Conservation (phyloP, 2,329 filamentous ascomycete species). For the Microcyclospora pomicola region DNA sequence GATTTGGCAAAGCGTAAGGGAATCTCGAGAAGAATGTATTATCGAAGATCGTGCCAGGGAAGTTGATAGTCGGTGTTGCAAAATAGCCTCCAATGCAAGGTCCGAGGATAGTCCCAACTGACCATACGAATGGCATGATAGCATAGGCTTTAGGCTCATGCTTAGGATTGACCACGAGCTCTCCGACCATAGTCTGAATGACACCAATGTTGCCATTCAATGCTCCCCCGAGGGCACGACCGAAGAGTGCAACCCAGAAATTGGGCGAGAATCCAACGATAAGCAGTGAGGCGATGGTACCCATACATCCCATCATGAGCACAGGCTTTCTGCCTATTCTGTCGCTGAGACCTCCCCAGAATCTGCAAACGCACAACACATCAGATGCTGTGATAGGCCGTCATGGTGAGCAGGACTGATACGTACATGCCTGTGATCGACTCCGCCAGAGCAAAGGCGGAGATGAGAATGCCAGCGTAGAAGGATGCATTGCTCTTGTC, state of each 20-base stretch:
- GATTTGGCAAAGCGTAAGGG: slow-evolving; percentile 79
- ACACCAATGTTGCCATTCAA: slow-evolving; percentile 79
- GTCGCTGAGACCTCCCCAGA: slow-evolving; percentile 76
- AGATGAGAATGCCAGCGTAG: slow-evolving; percentile 79
- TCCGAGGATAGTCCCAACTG: slow-evolving; percentile 75
- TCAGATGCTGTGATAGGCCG: background rate
- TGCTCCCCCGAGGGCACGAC: slow-evolving; percentile 63
- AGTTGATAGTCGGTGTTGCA: slow-evolving; percentile 61
- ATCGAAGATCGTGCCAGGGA: slow-evolving; percentile 54
- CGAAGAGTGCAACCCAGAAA: slow-evolving; percentile 69
- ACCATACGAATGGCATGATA: slow-evolving; percentile 92
- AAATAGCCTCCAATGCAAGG: slow-evolving; percentile 80
- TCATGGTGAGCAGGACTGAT: background rate
- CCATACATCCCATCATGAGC: slow-evolving; percentile 64
- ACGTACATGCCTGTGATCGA: slow-evolving; percentile 59
- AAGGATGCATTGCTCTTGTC: slow-evolving; percentile 64
- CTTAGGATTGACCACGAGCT: slow-evolving; percentile 68
- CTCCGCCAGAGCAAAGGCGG: slow-evolving; percentile 71
- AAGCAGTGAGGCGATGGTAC: slow-evolving; percentile 70
- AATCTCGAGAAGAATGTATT: slow-evolving; percentile 60
- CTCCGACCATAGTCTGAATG: slow-evolving; percentile 75
- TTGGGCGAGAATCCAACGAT: slow-evolving; percentile 71
- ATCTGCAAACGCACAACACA: slow-evolving; percentile 21
- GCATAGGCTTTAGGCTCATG: slow-evolving; percentile 84
- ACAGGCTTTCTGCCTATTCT: slow-evolving; percentile 73